Conservation (phyloP, 257 asterid genomes). For the Solanum tacnaense region DNA sequence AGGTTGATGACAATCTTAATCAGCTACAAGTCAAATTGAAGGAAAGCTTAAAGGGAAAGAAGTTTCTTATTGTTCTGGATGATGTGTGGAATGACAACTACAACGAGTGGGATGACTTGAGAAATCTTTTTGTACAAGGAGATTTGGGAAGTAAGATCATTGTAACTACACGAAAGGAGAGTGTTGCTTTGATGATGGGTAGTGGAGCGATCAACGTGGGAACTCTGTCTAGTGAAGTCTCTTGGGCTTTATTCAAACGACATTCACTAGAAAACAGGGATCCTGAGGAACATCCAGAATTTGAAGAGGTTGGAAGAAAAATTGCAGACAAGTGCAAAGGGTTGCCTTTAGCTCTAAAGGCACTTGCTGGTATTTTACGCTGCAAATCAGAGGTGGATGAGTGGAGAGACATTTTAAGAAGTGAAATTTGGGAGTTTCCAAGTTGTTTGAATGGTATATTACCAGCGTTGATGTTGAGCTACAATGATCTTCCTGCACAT, state of each 20-base stretch:
- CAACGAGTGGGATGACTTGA: conserved; percentile 18
- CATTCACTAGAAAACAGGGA: not conserved
- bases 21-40: conserved; percentile 35
- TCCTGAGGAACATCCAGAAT: not conserved
- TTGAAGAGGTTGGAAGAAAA: not conserved
- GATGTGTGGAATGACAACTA: conserved; percentile 42
- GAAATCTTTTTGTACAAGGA: conserved; percentile 23
- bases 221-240: not conserved
- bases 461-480: not conserved
- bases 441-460: not conserved
- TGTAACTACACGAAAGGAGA: conserved; percentile 41
- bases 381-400: not conserved
- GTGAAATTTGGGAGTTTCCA: not conserved
- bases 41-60: conserved; percentile 26
- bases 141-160: conserved; percentile 39
- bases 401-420: not conserved
- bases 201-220: not conserved
- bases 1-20: not conserved
- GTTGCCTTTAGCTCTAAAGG: not conserved
- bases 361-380: not conserved
- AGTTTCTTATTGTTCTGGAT: conserved; percentile 42
- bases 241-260: not conserved
- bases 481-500: not conserved
- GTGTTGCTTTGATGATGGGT: conserved; percentile 26
- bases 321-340: not conserved